phyloP scores from a whole-genome alignment of 768 basidiomycete species.

The Pisolithus albus region DNA sequence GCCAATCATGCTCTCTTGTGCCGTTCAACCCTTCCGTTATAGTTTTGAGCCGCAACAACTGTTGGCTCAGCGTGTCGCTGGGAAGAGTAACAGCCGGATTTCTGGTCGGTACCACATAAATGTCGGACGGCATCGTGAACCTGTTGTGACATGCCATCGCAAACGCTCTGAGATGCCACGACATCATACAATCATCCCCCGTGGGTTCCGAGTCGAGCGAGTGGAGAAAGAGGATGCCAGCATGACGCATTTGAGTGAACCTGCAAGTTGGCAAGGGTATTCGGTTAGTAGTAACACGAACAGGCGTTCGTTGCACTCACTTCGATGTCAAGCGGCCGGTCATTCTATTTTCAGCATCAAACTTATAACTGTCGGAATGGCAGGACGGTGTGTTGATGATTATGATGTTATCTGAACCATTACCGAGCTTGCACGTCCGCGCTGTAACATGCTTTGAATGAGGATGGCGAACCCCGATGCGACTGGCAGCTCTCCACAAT shows the following conservation, averaged over 20 bases:
- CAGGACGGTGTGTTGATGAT: background rate
- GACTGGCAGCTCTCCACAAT: too few species aligned
- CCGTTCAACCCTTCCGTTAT: background rate
- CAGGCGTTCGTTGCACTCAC: background rate
- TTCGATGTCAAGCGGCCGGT: background rate
- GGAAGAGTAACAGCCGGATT: background rate
- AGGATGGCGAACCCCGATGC: too few species aligned
- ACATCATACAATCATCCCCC: background rate
- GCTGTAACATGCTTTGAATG: background rate
- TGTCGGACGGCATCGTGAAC: background rate
- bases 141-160: background rate
- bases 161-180: background rate
- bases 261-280: background rate
- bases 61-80: background rate
- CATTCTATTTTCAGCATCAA: background rate
- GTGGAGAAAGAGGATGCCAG: background rate
- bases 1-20: background rate
- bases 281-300: background rate
- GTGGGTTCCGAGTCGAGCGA: background rate
- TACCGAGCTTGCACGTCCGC: background rate
- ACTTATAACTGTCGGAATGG: background rate
- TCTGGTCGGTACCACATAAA: background rate
- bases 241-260: background rate
- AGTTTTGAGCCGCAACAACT: background rate
- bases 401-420: background rate